Evolutionary conservation across 192 early-diverging fungal species (phyloP).

Genomic region (Cladochytrium replicatum): DNA sequence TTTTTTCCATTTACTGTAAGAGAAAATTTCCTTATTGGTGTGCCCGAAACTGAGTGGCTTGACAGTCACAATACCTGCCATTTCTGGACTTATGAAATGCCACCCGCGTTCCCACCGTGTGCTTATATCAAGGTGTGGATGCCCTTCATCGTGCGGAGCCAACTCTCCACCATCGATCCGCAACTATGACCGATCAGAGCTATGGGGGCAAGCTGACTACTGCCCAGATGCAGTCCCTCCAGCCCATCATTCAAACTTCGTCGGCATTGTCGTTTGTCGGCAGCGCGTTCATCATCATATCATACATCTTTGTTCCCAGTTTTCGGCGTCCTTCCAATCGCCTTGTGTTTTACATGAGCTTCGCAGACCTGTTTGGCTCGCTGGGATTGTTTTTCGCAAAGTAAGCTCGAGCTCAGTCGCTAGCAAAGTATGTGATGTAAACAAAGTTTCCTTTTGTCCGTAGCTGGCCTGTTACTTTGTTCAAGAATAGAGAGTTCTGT

Average conservation of each 20-base stretch:
- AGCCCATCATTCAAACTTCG: background rate
- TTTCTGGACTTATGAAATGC: too few species aligned
- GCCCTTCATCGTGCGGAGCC: too few species aligned
- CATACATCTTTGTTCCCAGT: background rate
- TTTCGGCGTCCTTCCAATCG: background rate
- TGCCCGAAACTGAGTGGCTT: too few species aligned
- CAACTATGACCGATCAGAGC: too few species aligned
- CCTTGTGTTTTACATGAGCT: background rate
- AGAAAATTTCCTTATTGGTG: too few species aligned
- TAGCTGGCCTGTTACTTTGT: background rate
- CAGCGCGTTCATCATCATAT: background rate
- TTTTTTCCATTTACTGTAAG: too few species aligned
- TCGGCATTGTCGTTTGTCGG: background rate
- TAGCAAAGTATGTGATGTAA: background rate
- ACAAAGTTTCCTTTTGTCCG: background rate
- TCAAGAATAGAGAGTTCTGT: background rate
- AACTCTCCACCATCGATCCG: too few species aligned
- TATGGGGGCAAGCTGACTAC: too few species aligned
- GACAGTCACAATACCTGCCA: too few species aligned
- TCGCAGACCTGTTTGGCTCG: background rate
- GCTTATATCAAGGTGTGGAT: too few species aligned
- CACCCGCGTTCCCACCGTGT: too few species aligned
- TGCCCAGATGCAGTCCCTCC: background rate
- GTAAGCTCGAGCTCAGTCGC: background rate
- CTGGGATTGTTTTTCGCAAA: background rate